Percentiles rank a stretch among this genome's conserved stretches.
These are phyloP conservation scores for Ormosia emarginata DNA, from an alignment of 306 rosid genomes.

Conservation along the genomic window DNA sequence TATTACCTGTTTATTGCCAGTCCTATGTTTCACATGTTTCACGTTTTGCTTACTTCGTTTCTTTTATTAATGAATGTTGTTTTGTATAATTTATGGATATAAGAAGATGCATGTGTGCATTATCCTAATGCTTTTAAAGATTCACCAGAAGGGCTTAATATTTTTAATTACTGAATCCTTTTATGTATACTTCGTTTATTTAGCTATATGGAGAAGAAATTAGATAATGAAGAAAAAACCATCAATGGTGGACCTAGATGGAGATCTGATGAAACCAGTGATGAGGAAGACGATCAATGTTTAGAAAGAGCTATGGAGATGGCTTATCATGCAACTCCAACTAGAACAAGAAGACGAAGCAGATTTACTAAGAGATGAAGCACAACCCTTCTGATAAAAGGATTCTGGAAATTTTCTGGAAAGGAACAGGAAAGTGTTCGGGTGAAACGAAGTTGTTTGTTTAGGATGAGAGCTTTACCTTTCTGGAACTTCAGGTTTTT, in stretches of 20 bases:
- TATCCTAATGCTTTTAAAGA: neutral
- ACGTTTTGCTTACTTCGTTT: neutral
- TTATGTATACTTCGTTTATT: neutral
- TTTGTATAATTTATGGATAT: neutral
- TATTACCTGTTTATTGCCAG: neutral
- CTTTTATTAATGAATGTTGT: neutral
- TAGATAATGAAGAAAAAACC: slow-evolving; percentile 21
- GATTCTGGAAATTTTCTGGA: slow-evolving; percentile 18
- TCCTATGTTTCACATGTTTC: neutral
- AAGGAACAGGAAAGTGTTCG: slow-evolving; percentile 6
- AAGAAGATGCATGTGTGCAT: neutral
- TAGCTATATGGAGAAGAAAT: slow-evolving; percentile 42
- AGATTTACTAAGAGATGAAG: slow-evolving; percentile 57
- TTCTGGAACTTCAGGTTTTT: slow-evolving; percentile 15
- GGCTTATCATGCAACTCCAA: slow-evolving; percentile 29
- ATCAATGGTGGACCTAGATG: slow-evolving; percentile 71
- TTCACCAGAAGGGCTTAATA: neutral
- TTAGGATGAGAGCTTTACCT: slow-evolving; percentile 20
- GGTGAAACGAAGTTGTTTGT: slow-evolving; percentile 1
- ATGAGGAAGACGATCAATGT: slow-evolving; percentile 61
- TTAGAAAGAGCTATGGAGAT: slow-evolving; percentile 38
- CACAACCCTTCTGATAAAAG: neutral
- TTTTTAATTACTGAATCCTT: slow-evolving; percentile 14
- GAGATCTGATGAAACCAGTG: slow-evolving; percentile 94
- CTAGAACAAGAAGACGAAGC: slow-evolving; percentile 51